Evolutionary conservation across 202 grass and related monocot species (phyloP), one percentile per base, ranked within the genome.

Genomic region (Dendrocalamus latiflorus): DNA sequence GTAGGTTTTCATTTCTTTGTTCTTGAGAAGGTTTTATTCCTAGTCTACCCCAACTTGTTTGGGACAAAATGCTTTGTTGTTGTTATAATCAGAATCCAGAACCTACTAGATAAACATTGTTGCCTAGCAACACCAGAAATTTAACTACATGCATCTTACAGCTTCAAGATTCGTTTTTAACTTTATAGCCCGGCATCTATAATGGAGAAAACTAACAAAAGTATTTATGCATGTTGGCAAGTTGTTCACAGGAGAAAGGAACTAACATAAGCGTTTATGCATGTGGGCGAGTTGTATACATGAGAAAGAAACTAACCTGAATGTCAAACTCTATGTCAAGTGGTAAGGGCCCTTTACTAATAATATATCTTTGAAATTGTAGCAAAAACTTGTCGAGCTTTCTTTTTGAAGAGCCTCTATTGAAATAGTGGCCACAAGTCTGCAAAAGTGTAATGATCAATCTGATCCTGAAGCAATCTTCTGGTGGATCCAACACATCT

Each of bases 251-350:
- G 3, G 3, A 61, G 18, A 81, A 47, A 70, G 25, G 13, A 51
- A 60, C 51, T 70, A 59, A 71, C 2, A 47, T n/a, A 70, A 63
- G 42, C 50, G 64, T 58, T 47, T 68, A 77, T 60, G 6, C 65
- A 82, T 72, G 57, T 41, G 7, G 22, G 39, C 49, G 74, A 79
- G 20, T 73, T 68, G 33, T 61, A 74, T 82, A 72, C 16, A 61
- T 51, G 45, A 66, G 75, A 80, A 80, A 80, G 34, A 81, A 68
- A 89, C 78, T 76, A 85, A 98, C 95, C 95, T 95, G 95, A 83
- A 99, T 89, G 72, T 99, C 96, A 91, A 99, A 99, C 75, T 99
- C 93, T 87, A 99, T 94, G 86, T 99, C 96, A 30, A 99, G 91
- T 54, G 96, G 93, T 60, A 95, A 89, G 58, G 91, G 93, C 20